Base-by-base conservation (phyloP, 106 monocot genomes). In the Xerophyta viscosa region DNA sequence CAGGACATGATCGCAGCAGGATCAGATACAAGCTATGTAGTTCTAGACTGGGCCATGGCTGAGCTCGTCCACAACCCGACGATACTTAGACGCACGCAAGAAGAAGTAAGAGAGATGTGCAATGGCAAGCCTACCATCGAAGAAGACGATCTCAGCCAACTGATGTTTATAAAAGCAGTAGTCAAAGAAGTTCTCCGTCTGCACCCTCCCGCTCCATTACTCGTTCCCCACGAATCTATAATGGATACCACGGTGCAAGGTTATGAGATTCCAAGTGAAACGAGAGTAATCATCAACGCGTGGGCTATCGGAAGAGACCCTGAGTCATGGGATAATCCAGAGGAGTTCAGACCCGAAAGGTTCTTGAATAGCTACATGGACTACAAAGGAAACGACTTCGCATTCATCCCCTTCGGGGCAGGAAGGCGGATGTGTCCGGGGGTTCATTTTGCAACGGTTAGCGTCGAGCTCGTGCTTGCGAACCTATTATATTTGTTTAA, bases 171-270 rank as follows among this genome's bases (percentile, higher is more conserved):
- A 8, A 61, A 67, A 13, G 19, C 46, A 14, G 41, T 66, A 8
- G n/a, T 55, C 0, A 66, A 66, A 28, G 65, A 66, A 33, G 33
- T 31, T 3, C 6, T 66, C 2, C 10, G 65, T 11, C 11, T 66
- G 54, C 65, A 66, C 28, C 18, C 60, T 9, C 55, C 74, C 0
- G 29, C 25, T 9, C 67, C 74, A 41, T 19, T 67, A 13, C 48
- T 67, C 2, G 3, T 74, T 20, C 74, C 67, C 0, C 53, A 41
- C 10, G 74, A 74, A 31, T 7, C 62, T 2, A 43, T 51, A 8
- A 18, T 8, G 6, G 13, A 27, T 3, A 33, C 12, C 21, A 20
- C 17, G 14, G 21, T 33, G 0, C 27, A 28, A 1, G 52, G 52
- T 2, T 53, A 31, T 18, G 28, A 31, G 3, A 53, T 54, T 18